Percentiles rank a stretch among this genome's conserved stretches.
phyloP scores from a whole-genome alignment of 2,329 filamentous ascomycete species.

The Ophiocordyceps camponoti-floridani region DNA sequence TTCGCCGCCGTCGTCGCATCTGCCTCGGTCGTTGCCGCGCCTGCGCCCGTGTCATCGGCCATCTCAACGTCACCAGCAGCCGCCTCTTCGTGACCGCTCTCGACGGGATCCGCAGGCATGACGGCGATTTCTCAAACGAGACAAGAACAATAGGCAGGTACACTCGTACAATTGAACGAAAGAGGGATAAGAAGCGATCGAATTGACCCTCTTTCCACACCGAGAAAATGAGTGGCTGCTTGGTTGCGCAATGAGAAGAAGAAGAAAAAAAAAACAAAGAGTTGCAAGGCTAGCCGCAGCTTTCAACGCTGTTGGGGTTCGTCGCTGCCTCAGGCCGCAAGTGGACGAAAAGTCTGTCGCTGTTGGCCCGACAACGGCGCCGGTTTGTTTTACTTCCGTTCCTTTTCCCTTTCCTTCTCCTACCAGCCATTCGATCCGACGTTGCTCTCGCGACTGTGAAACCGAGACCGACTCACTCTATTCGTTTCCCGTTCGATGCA shows the following conservation, averaged over 20 bases:
- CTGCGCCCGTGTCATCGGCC: conserved; percentile 12
- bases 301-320: background rate
- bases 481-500: conserved; percentile 5
- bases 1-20: conserved; percentile 13
- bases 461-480: background rate
- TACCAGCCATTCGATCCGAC: too few relatives aligned
- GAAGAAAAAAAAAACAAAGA: background rate
- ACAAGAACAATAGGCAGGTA: too few relatives aligned
- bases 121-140: too few relatives aligned
- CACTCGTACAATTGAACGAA: background rate
- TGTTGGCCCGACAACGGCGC: background rate
- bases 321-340: background rate
- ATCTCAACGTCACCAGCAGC: conserved; percentile 20
- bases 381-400: background rate
- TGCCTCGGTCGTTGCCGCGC: conserved; percentile 7
- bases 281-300: too few relatives aligned
- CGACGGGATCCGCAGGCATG: conserved; percentile 5
- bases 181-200: background rate
- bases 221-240: too few relatives aligned
- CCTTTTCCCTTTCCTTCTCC: too few relatives aligned
- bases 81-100: conserved; percentile 6
- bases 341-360: background rate
- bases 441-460: background rate
- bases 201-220: background rate
- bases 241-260: too few relatives aligned